phyloP scores from a whole-genome alignment of 345 rosid genomes.

The Eucalyptus globulus region DNA sequence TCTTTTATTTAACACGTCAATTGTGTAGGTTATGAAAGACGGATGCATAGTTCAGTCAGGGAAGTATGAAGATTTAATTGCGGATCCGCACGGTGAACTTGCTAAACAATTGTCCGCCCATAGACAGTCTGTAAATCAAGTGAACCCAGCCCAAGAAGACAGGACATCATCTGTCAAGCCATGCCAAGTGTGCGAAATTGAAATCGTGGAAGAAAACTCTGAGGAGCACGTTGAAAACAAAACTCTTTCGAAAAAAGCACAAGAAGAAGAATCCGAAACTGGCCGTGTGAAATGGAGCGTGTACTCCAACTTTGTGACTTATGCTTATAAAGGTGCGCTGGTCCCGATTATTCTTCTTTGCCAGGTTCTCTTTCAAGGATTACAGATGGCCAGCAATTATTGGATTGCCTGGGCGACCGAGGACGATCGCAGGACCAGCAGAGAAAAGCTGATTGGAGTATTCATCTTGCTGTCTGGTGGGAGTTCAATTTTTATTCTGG shows the following conservation, averaged over 20 bases:
- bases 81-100: slow-evolving; percentile 46
- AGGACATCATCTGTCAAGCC: not conserved
- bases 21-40: slow-evolving; percentile 45
- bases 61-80: slow-evolving; percentile 35
- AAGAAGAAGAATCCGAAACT: slow-evolving; percentile 34
- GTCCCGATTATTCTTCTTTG: slow-evolving; percentile 1
- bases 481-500: slow-evolving; percentile 57
- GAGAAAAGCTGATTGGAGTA: slow-evolving; percentile 27
- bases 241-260: not conserved
- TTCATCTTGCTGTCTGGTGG: slow-evolving; percentile 46
- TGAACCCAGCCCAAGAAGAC: slow-evolving; percentile 10
- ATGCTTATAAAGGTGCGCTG: slow-evolving; percentile 7
- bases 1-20: not conserved
- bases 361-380: slow-evolving; percentile 33
- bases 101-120: slow-evolving; percentile 60
- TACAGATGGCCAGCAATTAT: slow-evolving; percentile 60
- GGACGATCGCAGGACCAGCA: slow-evolving; percentile 7
- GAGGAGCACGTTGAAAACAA: not conserved
- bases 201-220: slow-evolving; percentile 25
- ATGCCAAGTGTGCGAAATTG: slow-evolving; percentile 7
- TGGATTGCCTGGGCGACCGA: slow-evolving; percentile 71
- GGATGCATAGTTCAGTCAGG: slow-evolving; percentile 52
- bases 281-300: slow-evolving; percentile 64
- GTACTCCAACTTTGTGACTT: slow-evolving; percentile 39
- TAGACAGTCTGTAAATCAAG: slow-evolving; percentile 47